Evolutionary conservation across 192 early-diverging fungal species (phyloP).

Genomic region (Backusella macrospora): DNA sequence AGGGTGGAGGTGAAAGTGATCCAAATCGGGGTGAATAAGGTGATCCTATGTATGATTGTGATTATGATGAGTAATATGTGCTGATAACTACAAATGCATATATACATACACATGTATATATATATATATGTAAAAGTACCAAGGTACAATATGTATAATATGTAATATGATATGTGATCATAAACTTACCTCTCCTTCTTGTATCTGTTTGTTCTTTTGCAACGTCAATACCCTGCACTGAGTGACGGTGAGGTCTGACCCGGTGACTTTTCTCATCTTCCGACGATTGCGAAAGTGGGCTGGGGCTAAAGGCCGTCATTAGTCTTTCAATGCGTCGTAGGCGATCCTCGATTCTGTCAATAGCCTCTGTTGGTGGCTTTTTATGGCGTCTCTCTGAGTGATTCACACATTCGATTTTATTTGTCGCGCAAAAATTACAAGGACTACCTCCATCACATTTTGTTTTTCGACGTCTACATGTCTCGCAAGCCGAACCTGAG

Average conservation of each 20-base stretch:
- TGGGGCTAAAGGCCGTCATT: conserved; percentile 40
- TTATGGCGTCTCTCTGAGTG: conserved; percentile 33
- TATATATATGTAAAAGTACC: not conserved
- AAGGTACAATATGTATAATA: not conserved
- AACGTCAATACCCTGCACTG: conserved; percentile 40
- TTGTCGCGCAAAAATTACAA: conserved; percentile 34
- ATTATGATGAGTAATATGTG: not conserved
- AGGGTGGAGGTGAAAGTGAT: conserved; percentile 25
- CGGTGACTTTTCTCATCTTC: not conserved
- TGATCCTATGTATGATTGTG: not conserved
- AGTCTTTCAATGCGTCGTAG: conserved; percentile 39
- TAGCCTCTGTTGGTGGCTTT: conserved; percentile 29
- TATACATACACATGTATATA: not conserved
- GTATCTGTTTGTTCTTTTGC: conserved; percentile 38
- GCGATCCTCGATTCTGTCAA: conserved; percentile 44
- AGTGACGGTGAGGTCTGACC: conserved; percentile 37
- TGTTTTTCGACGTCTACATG: conserved; percentile 41
- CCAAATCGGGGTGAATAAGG: conserved; percentile 21
- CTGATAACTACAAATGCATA: no score
- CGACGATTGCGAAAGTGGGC: conserved; percentile 25
- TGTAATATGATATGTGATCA: not conserved
- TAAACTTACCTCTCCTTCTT: conserved; percentile 24
- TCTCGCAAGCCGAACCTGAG: conserved; percentile 43
- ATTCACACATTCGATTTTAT: conserved; percentile 39
- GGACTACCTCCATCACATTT: conserved; percentile 43